Evolutionary conservation across 2,329 filamentous ascomycete species (phyloP).

Genomic region (Trichoderma cornu-damae): DNA sequence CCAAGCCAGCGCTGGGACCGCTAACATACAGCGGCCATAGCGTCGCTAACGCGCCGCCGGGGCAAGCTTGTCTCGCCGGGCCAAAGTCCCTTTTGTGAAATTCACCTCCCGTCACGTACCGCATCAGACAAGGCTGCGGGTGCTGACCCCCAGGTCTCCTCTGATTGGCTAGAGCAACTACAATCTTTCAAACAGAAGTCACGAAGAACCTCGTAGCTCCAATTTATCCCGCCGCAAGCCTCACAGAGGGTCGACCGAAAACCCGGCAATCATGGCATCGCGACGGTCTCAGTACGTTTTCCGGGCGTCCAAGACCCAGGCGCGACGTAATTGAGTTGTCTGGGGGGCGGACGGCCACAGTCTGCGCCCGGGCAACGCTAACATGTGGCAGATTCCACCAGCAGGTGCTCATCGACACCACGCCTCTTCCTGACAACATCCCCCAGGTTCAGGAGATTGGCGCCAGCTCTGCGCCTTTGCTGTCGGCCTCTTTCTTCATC

Average conservation of each 20-base stretch:
- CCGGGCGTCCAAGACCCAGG: not conserved
- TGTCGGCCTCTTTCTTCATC: constrained; percentile 94
- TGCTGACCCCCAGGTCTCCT: constrained; percentile 14
- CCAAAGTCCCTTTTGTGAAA: not conserved
- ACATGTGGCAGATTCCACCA: constrained; percentile 73
- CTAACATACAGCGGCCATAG: not conserved
- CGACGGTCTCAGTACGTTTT: constrained; percentile 40
- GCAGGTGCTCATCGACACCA: constrained; percentile 88
- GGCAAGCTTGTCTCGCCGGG: not conserved
- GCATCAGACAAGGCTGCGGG: constrained; percentile 12
- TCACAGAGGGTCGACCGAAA: constrained; percentile 28
- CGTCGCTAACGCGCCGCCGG: not conserved
- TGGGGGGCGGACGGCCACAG: not conserved
- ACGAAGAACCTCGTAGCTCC: constrained; percentile 33
- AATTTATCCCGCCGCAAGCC: constrained; percentile 28
- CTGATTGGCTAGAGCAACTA: constrained; percentile 32
- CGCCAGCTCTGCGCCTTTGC: constrained; percentile 82
- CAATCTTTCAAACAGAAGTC: constrained; percentile 26
- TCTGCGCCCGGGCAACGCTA: not conserved
- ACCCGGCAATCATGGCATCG: constrained; percentile 37
- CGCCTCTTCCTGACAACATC: constrained; percentile 85
- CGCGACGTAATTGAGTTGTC: constrained; percentile 2
- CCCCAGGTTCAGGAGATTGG: constrained; percentile 92
- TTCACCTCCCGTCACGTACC: not conserved
- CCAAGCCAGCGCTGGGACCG: too few relatives aligned